phyloP scores from a whole-genome alignment of 108 stramenopile genomes.

The Skeletonema menzelii region DNA sequence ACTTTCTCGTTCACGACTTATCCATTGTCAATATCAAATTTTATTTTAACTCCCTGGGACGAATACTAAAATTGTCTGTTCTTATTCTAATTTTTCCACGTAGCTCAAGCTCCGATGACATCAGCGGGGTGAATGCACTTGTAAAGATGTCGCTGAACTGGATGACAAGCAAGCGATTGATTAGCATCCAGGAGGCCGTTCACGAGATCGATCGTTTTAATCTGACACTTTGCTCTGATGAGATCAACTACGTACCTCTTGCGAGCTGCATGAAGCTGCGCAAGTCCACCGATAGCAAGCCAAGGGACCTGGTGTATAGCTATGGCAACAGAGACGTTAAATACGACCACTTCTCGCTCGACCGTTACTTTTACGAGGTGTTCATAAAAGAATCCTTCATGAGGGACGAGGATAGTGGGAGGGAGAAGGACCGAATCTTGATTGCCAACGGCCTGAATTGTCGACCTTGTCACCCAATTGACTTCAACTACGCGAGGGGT shows the following conservation, averaged over 20 bases:
- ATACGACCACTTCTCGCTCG: not conserved
- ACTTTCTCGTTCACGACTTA: too few relatives aligned
- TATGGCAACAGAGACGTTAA: not conserved
- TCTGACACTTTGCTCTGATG: not conserved
- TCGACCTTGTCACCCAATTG: slow-evolving; percentile 1
- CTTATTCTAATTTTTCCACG: too few relatives aligned
- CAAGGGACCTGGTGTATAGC: not conserved
- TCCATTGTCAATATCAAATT: too few relatives aligned
- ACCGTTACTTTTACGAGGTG: not conserved
- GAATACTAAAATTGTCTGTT: too few relatives aligned
- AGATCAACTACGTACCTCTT: not conserved
- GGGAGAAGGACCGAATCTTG: not conserved
- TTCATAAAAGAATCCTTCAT: not conserved
- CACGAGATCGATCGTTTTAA: not conserved
- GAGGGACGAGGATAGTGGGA: not conserved
- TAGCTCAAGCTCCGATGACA: too few relatives aligned
- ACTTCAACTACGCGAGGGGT: slow-evolving; percentile 12
- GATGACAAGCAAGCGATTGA: not conserved
- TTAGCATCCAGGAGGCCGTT: slow-evolving; percentile 2
- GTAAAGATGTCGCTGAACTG: too few relatives aligned
- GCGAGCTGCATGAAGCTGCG: not conserved
- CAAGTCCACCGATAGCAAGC: not conserved
- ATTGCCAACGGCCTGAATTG: not conserved
- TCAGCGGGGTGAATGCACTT: too few relatives aligned
- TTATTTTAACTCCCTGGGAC: too few relatives aligned